Evolutionary conservation across 2,329 filamentous ascomycete genomes (phyloP), one percentile per base, ranked within the genome.

Genomic region (Ophiobolus disseminans): DNA sequence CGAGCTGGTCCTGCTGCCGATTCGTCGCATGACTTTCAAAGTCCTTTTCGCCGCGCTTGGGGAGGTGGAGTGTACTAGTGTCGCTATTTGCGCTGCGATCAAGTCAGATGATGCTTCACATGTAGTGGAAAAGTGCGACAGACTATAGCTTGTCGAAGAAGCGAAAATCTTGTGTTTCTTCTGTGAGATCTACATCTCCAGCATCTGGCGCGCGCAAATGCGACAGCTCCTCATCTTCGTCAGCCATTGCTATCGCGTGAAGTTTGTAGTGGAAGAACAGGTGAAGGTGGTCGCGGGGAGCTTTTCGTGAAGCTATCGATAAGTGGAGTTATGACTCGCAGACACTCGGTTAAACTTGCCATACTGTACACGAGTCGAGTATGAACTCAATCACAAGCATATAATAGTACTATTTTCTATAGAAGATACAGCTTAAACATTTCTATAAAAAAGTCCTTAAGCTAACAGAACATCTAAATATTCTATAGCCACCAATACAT

Each of bases 41-140:
- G 76, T 99, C 94, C 74, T 99, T 99, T 72, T 96, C 91, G 52
- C 94, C 94, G 56, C 91, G 90, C 58, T 93, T 91, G 26, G 96
- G 91, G 9, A 92, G 82, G 61, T 85, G 84, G 77, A 76, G 62
- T n/a, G 53, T 50, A 42, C 62, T 57, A 38, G 53, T 58, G 35
- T 61, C 61, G 32, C 60, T 51, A 31, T 54, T 49, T 26, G 65
- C 69, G 45, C 42, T 32, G 48, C n/a, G 5, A 23, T 13, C 10
- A 17, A 48, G 46, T 46, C 34, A 57, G 55, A 42, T 22, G 25
- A 35, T 34, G 37, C n/a, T 20, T 32, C 22, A 19, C 25, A 25
- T 25, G 35, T 6, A 31, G n/a, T n/a, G 25, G 20, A 32, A 5
- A 35, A 37, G 37, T 53, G 64, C 80, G 73, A 80, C 72, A 78